Percentiles rank a stretch among this genome's conserved stretches.
Evolutionary conservation across 1,284 basidiomycete genomes (phyloP).

Genomic region (Tremellales sp.): DNA sequence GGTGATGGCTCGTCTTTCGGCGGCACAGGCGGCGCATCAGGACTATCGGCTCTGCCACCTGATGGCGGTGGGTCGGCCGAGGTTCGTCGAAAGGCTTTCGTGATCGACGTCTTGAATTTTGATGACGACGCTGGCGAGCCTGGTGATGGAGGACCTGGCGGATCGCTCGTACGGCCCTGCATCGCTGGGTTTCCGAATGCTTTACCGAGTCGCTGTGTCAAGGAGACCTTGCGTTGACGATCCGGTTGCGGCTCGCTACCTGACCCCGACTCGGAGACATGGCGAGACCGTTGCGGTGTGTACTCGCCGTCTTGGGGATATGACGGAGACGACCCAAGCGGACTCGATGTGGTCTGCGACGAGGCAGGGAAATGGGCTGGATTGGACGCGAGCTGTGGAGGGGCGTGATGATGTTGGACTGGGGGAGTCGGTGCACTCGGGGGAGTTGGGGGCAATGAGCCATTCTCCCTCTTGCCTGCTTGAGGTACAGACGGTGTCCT

Average conservation of each 20-base stretch:
- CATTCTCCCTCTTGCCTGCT: no score
- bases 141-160: not conserved
- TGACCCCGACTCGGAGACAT: no score
- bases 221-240: constrained; percentile 15
- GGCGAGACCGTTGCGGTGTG: not conserved
- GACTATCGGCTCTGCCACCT: not conserved
- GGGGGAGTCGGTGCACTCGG: not conserved
- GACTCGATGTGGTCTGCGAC: not conserved
- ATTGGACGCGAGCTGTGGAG: not conserved
- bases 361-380: no score
- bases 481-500: not conserved
- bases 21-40: constrained; percentile 15
- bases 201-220: constrained; percentile 17
- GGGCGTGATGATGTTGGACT: no score
- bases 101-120: constrained; percentile 7
- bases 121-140: constrained; percentile 7
- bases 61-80: not conserved
- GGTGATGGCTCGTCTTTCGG: constrained; percentile 12
- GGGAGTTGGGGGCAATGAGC: not conserved
- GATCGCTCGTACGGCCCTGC: not conserved
- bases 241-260: not conserved
- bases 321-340: not conserved
- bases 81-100: not conserved
- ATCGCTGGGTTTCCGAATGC: constrained; percentile 9
- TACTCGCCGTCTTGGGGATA: not conserved